These are phyloP conservation scores for Phaeosphaeria sp. DNA, from an alignment of 2,329 filamentous ascomycete genomes.

Conservation along the genomic window DNA sequence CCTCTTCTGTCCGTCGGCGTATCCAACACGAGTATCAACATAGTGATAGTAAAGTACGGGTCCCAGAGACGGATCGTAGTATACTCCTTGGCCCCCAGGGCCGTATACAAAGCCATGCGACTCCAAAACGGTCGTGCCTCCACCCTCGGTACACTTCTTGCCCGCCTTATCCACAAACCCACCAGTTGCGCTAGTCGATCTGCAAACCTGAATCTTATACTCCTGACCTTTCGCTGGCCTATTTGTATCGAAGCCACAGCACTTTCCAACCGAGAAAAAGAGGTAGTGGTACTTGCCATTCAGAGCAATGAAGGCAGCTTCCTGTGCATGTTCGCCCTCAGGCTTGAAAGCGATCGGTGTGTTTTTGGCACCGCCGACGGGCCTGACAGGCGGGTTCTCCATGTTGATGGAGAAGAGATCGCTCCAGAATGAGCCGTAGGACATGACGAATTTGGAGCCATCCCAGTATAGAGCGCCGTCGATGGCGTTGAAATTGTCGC, in stretches of 20 bases:
- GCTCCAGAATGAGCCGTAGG: conserved; percentile 73
- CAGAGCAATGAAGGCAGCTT: conserved; percentile 64
- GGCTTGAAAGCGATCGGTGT: conserved; percentile 63
- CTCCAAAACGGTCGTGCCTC: conserved; percentile 67
- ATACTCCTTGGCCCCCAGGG: conserved; percentile 69
- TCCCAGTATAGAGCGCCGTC: conserved; percentile 56
- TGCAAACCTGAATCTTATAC: conserved; percentile 71
- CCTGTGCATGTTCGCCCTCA: conserved; percentile 59
- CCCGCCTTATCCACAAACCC: conserved; percentile 65
- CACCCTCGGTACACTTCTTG: conserved; percentile 59
- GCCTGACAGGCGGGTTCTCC: conserved; percentile 40
- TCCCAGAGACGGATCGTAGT: conserved; percentile 57
- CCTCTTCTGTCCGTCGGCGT: conserved; percentile 58
- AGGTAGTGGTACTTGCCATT: conserved; percentile 67
- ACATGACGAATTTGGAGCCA: conserved; percentile 57
- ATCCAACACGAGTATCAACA: conserved; percentile 61
- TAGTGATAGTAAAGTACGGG: conserved; percentile 70
- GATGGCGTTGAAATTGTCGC: conserved; percentile 59
- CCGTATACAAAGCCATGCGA: conserved; percentile 68
- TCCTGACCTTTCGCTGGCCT: conserved; percentile 64
- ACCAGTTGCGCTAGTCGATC: conserved; percentile 60
- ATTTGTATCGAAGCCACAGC: conserved; percentile 64
- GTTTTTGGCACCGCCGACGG: conserved; percentile 37
- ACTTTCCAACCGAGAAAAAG: conserved; percentile 67
- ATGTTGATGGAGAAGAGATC: conserved; percentile 68